A percentile compares a stretch with the other conserved stretches of the same genome.
phyloP scores from a whole-genome alignment of 2,329 filamentous ascomycete genomes.

The Ramularia endophylla region DNA sequence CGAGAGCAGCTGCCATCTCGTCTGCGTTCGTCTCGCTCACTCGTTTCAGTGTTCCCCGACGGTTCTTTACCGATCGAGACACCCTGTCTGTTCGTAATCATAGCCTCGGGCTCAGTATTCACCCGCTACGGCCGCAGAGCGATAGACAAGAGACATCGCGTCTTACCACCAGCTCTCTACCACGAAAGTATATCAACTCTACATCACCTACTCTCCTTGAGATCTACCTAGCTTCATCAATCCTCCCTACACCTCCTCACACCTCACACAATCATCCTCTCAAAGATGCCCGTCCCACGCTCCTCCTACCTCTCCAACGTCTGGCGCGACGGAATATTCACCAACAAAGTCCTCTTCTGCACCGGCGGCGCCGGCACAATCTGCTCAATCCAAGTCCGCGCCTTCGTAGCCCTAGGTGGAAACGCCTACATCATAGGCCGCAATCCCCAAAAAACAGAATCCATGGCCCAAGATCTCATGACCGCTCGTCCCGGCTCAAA shows the following conservation, averaged over 20 bases:
- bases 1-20: no score
- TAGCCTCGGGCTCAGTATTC: no score
- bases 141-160: no score
- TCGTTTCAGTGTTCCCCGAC: no score
- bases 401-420: slow-evolving; percentile 83
- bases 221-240: no score
- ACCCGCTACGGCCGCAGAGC: no score
- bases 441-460: slow-evolving; percentile 80
- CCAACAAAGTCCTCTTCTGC: slow-evolving; percentile 85
- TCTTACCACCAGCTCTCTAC: no score
- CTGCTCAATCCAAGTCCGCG: slow-evolving; percentile 88
- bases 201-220: no score
- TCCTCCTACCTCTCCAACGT: slow-evolving; percentile 73
- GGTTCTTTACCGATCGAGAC: no score
- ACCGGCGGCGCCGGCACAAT: slow-evolving; percentile 92
- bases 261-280: neutral
- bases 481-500: slow-evolving; percentile 70
- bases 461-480: slow-evolving; percentile 73
- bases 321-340: slow-evolving; percentile 84
- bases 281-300: slow-evolving; percentile 51
- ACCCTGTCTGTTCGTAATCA: no score
- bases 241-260: neutral
- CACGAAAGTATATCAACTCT: no score
- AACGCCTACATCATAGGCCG: slow-evolving; percentile 92
- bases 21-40: no score